Base-by-base conservation (phyloP, 139 green algal genomes). In the Pedinophyceae sp. region DNA sequence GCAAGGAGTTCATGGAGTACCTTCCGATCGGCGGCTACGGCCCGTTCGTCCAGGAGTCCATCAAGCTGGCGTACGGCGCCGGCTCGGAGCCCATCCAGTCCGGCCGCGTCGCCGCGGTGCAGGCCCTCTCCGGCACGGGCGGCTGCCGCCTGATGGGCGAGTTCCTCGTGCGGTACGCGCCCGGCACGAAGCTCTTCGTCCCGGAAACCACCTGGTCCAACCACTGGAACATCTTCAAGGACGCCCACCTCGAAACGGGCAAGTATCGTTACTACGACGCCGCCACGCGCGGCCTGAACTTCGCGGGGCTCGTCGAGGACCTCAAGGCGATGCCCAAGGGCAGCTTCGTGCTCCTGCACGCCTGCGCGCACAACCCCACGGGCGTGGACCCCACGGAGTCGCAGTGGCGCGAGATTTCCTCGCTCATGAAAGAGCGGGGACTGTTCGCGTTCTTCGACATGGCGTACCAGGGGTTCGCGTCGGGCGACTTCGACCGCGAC, bases 391-490 rank as follows among this genome's bases (percentile, higher is more conserved):
- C 86, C 59, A 91, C 78, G 1, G 29, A 55, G 2, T 76, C 88
- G 65, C 85, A 94, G 62, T 94, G 85, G 85, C 40, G 55, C 3
- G 54, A 55, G 15, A 78, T 94, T 24, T 66, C 46, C 34, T 59
- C 73, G 45, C 23, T 84, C 17, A 81, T 93, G 50, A 56, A 65
- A 48, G 68, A 83, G 49, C 82, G 80, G 63, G 30, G 65, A 27
- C 80, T 85, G 60, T 84, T 93, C 59, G 69, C 86, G 28, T 85
- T 93, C 66, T 93, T 95, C 55, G 87, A 95, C 77, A 88, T 82
- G 67, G 86, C 86, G 0, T 95, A 93, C 64, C 84, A 94, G 79
- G 86, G 86, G 45, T 95, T 91, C 80, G 86, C 86, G 19, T 81
- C 55, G 17, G 86, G 86, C 2, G 76, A 89, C 71, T 88, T 77